Evolutionary conservation across 2,329 filamentous ascomycete species (phyloP).

Genomic region (Fusarium compactum): DNA sequence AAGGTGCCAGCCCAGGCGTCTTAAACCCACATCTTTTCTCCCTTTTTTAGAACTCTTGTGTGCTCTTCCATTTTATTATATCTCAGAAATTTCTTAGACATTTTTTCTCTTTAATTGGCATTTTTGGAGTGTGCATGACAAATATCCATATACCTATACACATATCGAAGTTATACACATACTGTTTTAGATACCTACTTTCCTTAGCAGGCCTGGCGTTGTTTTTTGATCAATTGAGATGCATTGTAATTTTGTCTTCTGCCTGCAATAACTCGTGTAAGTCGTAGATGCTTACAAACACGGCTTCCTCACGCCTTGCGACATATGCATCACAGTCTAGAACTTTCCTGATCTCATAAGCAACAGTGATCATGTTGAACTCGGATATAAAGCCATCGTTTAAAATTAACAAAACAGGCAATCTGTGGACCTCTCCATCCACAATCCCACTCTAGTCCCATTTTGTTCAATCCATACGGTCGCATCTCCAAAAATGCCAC

Average conservation of each 20-base stretch:
- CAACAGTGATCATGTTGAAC: too few species aligned
- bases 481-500: constrained; percentile 3
- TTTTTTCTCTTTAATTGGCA: constrained; percentile 24
- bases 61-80: background rate
- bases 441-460: background rate
- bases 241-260: background rate
- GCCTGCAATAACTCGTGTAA: background rate
- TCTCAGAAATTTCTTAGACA: constrained; percentile 3
- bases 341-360: background rate
- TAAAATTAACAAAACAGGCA: constrained; percentile 19
- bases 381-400: constrained; percentile 5
- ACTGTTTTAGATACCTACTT: constrained; percentile 21
- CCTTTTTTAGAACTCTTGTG: background rate
- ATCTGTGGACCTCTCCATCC: background rate
- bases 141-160: constrained; percentile 16
- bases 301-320: too few species aligned
- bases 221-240: constrained; percentile 28
- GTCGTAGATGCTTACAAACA: background rate
- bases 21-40: constrained; percentile 5
- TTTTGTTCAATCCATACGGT: constrained; percentile 9
- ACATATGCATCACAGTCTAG: background rate
- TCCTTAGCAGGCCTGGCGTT: constrained; percentile 38
- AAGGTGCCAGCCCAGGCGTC: constrained; percentile 26
- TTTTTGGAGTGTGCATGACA: constrained; percentile 23
- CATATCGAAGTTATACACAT: constrained; percentile 14